Percentiles rank a stretch among this genome's conserved stretches.
Conservation (phyloP, 495 filamentous ascomycete species). For the Corynascus novoguineensis region DNA sequence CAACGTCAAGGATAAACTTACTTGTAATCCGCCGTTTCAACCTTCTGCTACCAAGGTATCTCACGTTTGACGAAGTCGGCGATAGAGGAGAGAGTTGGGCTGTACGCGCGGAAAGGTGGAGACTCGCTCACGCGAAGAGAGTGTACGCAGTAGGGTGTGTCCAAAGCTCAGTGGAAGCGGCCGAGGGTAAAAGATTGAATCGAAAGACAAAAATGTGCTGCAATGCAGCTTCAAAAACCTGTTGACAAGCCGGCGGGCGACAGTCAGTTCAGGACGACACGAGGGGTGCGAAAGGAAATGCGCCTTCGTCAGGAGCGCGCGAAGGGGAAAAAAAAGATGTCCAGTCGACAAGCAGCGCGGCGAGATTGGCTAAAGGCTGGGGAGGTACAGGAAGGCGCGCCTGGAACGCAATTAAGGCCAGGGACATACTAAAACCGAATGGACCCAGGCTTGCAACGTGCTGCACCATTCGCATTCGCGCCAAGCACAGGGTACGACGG, state of each 20-base stretch:
- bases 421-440: constrained; percentile 19
- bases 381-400: constrained; percentile 13
- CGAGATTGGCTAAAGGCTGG: constrained; percentile 24
- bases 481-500: constrained; percentile 5
- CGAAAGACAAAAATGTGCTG: not conserved
- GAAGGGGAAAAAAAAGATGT: constrained; percentile 14
- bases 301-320: constrained; percentile 12
- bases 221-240: not conserved
- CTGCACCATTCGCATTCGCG: constrained; percentile 14
- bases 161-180: constrained; percentile 4
- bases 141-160: constrained; percentile 8
- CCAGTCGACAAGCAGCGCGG: constrained; percentile 7
- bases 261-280: constrained; percentile 5
- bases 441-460: constrained; percentile 7
- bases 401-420: constrained; percentile 12
- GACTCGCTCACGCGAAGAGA: constrained; percentile 20
- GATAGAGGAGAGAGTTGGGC: not conserved
- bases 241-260: not conserved
- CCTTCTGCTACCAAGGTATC: not conserved
- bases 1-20: constrained; percentile 1
- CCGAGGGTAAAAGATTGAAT: constrained; percentile 2
- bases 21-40: not conserved
- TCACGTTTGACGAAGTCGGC: not conserved
- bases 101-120: constrained; percentile 14
- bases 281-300: constrained; percentile 12